These are phyloP conservation scores for Colletotrichum sp. DNA, from an alignment of 2,329 filamentous ascomycete species.

Conservation along the genomic window DNA sequence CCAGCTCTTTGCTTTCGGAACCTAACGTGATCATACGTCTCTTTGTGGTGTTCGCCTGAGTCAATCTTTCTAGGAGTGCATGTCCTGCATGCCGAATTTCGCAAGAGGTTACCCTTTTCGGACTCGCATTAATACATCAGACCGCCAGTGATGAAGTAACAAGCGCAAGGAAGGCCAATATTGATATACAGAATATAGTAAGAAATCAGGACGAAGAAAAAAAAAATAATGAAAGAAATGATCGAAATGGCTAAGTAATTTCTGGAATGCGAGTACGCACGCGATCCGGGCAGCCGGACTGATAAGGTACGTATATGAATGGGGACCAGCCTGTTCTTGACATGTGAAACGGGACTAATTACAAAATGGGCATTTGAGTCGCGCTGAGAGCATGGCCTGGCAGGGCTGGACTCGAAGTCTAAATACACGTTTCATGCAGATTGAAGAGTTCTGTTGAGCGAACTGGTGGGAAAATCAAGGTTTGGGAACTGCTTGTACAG, in stretches of 20 bases:
- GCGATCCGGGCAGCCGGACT: background rate
- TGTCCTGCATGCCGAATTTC: background rate
- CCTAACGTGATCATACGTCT: background rate
- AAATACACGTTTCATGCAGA: background rate
- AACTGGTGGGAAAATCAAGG: background rate
- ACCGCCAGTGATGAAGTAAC: background rate
- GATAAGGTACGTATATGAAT: background rate
- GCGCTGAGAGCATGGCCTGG: background rate
- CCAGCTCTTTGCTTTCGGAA: background rate
- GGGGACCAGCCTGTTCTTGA: background rate
- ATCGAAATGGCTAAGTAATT: background rate
- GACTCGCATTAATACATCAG: background rate
- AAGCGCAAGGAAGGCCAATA: no score
- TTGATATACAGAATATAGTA: background rate
- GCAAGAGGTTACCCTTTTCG: background rate
- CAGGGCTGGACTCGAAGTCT: background rate
- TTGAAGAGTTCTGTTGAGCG: background rate
- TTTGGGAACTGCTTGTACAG: background rate
- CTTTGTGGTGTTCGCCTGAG: background rate
- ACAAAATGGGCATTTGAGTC: background rate
- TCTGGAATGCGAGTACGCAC: background rate
- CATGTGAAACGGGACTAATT: background rate
- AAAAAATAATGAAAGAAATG: background rate
- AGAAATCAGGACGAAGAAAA: background rate
- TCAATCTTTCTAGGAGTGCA: background rate